These are phyloP conservation scores for Cajanus cajan DNA, from an alignment of 306 rosid genomes.

Conservation along the genomic window DNA sequence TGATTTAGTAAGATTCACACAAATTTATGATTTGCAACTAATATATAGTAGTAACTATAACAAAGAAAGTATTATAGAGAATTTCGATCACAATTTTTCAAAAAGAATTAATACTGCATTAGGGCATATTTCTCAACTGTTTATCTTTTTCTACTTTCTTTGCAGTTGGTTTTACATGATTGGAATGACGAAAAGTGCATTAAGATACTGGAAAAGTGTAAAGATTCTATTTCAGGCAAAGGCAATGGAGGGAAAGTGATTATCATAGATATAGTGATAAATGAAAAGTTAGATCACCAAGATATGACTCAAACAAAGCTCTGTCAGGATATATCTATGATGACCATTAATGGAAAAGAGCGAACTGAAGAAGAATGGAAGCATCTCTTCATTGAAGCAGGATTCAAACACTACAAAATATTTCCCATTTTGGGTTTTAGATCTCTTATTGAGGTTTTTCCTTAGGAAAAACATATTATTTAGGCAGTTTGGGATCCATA, in stretches of 20 bases:
- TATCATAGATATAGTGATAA: conserved; percentile 10
- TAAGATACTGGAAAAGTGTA: conserved; percentile 34
- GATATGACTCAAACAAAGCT: conserved; percentile 31
- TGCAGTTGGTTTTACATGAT: conserved; percentile 26
- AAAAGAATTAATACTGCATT: background rate
- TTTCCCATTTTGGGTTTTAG: conserved; percentile 32
- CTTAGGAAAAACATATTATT: too few species aligned
- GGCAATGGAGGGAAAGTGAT: conserved; percentile 30
- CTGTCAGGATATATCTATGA: conserved; percentile 34
- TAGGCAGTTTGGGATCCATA: too few species aligned
- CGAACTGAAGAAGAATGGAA: conserved; percentile 40
- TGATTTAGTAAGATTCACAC: too few species aligned
- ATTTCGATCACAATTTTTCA: too few species aligned
- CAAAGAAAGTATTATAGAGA: too few species aligned
- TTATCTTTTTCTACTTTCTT: background rate
- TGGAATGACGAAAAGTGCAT: conserved; percentile 35
- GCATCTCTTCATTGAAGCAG: conserved; percentile 40
- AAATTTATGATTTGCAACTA: too few species aligned
- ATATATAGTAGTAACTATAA: too few species aligned
- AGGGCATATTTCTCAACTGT: background rate
- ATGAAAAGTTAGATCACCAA: conserved; percentile 6
- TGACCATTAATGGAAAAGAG: conserved; percentile 28
- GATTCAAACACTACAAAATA: conserved; percentile 37
- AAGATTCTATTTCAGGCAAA: conserved; percentile 19
- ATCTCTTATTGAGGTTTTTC: conserved; percentile 50